phyloP scores from a whole-genome alignment of 2,329 filamentous ascomycete genomes.

The Colletotrichum lentis region DNA sequence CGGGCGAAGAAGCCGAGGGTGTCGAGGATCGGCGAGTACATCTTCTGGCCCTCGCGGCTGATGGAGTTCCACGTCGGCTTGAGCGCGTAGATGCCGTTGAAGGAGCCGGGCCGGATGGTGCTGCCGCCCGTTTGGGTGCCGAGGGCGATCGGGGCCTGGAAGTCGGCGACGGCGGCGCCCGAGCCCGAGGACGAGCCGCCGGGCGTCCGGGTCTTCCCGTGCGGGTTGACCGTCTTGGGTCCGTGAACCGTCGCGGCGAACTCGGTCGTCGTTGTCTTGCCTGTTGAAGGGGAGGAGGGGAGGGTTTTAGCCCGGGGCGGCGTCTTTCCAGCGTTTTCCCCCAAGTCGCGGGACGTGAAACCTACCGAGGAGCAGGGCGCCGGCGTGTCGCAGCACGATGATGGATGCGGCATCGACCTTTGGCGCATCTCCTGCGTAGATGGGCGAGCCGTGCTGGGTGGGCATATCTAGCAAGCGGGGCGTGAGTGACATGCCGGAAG shows the following conservation, averaged over 20 bases:
- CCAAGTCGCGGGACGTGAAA: no score
- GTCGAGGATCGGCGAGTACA: conserved; percentile 67
- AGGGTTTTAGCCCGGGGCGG: no score
- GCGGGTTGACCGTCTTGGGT: conserved; percentile 67
- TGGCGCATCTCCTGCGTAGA: conserved; percentile 58
- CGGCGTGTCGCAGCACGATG: conserved; percentile 60
- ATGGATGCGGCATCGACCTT: conserved; percentile 62
- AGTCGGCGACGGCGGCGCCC: conserved; percentile 71
- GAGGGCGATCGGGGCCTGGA: conserved; percentile 66
- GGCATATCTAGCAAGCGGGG: conserved; percentile 59
- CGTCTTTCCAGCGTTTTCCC: no score
- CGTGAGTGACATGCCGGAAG: conserved; percentile 1
- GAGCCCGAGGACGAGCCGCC: conserved; percentile 75
- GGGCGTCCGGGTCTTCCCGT: conserved; percentile 68
- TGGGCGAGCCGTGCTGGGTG: conserved; percentile 62
- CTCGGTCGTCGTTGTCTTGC: conserved; percentile 65
- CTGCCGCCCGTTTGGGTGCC: conserved; percentile 74
- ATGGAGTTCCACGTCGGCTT: conserved; percentile 74
- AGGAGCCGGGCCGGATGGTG: conserved; percentile 69
- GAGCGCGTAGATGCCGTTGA: conserved; percentile 69
- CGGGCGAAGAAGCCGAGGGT: conserved; percentile 70
- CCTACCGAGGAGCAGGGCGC: conserved; percentile 63
- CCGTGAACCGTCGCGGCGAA: conserved; percentile 66
- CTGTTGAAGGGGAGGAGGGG: conserved; percentile 19
- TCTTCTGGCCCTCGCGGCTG: conserved; percentile 67